Evolutionary conservation across 2,329 filamentous ascomycete species (phyloP).

Genomic region (Lecanosticta acicola): DNA sequence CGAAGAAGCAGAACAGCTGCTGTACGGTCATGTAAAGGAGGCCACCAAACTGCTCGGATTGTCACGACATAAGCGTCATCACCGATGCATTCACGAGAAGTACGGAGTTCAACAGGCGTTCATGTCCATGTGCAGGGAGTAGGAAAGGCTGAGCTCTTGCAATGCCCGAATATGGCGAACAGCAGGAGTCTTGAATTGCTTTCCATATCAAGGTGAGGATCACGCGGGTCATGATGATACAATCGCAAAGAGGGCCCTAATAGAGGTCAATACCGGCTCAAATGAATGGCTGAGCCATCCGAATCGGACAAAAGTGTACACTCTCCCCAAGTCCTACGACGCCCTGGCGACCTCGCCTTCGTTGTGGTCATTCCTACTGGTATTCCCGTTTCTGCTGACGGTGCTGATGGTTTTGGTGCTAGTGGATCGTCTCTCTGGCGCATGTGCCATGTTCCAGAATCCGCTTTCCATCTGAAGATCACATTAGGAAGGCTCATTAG

Average conservation of each 20-base stretch:
- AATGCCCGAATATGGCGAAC: too few relatives aligned
- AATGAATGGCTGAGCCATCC: too few relatives aligned
- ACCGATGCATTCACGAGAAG: not conserved
- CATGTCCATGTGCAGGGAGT: not conserved
- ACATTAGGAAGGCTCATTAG: not conserved
- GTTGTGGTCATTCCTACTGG: not conserved
- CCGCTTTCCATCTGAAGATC: conserved; percentile 59
- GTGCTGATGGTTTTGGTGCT: not conserved
- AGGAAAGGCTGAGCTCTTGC: not conserved
- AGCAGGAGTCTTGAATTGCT: too few relatives aligned
- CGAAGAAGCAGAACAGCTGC: conserved; percentile 59
- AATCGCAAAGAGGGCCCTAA: not conserved
- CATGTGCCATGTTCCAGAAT: conserved; percentile 66
- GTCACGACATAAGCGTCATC: not conserved
- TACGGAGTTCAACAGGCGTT: not conserved
- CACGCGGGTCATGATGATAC: not conserved
- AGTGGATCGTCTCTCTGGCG: not conserved
- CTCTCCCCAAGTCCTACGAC: too few relatives aligned
- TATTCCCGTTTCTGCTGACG: not conserved
- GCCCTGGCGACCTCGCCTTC: too few relatives aligned
- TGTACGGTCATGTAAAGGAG: conserved; percentile 48
- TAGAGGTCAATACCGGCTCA: not conserved
- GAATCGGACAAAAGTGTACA: too few relatives aligned
- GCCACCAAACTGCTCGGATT: not conserved
- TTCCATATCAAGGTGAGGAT: not conserved